Conservation (phyloP, 441 rosid genomes). For the Erysimum cheiri region DNA sequence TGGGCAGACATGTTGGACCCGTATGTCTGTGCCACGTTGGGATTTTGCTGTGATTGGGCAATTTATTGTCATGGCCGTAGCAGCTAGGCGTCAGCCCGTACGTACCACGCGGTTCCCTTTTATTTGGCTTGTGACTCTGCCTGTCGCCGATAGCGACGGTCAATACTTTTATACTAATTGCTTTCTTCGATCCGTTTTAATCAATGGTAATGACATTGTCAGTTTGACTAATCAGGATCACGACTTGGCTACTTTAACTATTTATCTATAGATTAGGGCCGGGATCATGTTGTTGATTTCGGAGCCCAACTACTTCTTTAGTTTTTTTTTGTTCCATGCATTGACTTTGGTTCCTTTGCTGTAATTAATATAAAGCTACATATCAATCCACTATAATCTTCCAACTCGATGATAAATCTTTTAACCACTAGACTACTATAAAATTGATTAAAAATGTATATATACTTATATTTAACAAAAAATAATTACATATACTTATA, state of each 20-base stretch:
- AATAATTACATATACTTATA: background rate
- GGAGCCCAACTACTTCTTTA: background rate
- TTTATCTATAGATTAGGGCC: background rate
- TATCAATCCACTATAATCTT: background rate
- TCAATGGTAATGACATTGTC: constrained; percentile 12
- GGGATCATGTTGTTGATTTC: constrained; percentile 19
- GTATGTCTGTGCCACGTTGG: constrained; percentile 62
- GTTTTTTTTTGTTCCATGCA: constrained; percentile 5
- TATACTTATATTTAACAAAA: too few relatives aligned
- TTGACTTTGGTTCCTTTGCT: constrained; percentile 29
- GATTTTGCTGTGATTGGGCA: constrained; percentile 37
- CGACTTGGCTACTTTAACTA: background rate
- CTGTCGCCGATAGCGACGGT: constrained; percentile 36
- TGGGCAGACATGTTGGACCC: constrained; percentile 35
- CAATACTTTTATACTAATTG: too few relatives aligned
- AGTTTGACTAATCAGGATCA: constrained; percentile 14
- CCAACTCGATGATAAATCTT: background rate
- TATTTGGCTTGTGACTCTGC: constrained; percentile 36
- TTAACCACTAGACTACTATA: too few relatives aligned
- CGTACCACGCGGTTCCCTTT: constrained; percentile 44
- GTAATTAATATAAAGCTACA: background rate
- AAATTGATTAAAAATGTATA: too few relatives aligned
- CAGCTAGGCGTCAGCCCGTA: constrained; percentile 40
- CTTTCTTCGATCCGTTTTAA: background rate
- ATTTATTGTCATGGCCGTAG: constrained; percentile 40